Conservation (phyloP, 768 basidiomycete genomes). For the Suillus decipiens region DNA sequence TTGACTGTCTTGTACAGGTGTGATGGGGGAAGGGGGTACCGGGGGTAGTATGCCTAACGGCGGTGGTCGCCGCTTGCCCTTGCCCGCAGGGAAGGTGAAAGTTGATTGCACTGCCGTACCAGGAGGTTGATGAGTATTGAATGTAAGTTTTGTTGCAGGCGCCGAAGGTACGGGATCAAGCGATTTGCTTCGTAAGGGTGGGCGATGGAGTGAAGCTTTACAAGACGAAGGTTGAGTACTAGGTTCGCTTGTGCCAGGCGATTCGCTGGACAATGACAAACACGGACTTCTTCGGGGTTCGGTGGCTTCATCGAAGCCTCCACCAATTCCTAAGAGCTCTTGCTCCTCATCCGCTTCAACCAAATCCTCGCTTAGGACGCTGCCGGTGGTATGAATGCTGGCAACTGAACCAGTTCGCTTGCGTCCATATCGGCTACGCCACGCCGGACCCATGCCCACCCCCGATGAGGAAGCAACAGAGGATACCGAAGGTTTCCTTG, state of each 20-base stretch:
- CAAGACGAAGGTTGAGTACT: conserved; percentile 22
- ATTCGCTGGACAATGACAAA: conserved; percentile 32
- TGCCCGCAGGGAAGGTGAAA: conserved; percentile 47
- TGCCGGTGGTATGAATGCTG: conserved; percentile 67
- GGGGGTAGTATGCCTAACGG: conserved; percentile 65
- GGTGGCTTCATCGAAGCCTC: conserved; percentile 53
- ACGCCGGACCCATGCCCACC: conserved; percentile 65
- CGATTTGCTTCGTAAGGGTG: conserved; percentile 11
- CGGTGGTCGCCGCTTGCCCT: conserved; percentile 60
- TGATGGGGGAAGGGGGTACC: conserved; percentile 72
- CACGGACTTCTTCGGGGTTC: conserved; percentile 37
- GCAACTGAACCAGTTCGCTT: conserved; percentile 75
- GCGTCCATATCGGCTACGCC: conserved; percentile 67
- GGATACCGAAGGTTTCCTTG: conserved; percentile 70
- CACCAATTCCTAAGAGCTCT: conserved; percentile 67
- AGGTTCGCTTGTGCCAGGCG: conserved; percentile 36
- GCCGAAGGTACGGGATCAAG: conserved; percentile 49
- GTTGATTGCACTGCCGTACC: conserved; percentile 53
- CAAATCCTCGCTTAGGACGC: conserved; percentile 76
- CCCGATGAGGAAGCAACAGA: conserved; percentile 56
- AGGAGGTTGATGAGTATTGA: conserved; percentile 48
- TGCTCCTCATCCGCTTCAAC: conserved; percentile 83
- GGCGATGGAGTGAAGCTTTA: conserved; percentile 10
- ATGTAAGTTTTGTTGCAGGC: conserved; percentile 59
- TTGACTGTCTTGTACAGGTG: conserved; percentile 38